Conservation (phyloP, 148 eudicot species). For the Camellia japonica region DNA sequence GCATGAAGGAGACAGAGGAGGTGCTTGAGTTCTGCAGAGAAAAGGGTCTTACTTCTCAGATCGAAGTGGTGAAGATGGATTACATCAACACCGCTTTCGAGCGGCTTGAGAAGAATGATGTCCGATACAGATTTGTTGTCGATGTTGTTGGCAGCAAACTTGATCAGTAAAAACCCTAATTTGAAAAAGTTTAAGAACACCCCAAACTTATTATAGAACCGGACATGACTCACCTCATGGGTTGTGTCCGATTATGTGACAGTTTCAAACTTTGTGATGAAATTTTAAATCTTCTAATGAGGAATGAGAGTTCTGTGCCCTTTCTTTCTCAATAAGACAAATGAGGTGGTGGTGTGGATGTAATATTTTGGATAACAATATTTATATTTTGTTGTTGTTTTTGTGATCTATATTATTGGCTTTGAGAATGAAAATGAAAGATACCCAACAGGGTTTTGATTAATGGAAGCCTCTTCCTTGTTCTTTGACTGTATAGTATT, state of each 20-base stretch:
- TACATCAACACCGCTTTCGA: slow-evolving; percentile 72
- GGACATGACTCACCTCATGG: too few relatives aligned
- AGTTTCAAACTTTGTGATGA: too few relatives aligned
- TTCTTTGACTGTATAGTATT: too few relatives aligned
- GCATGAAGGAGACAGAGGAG: slow-evolving; percentile 86
- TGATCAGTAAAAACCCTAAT: slow-evolving; percentile 9
- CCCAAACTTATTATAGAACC: too few relatives aligned
- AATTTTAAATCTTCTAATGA: background rate
- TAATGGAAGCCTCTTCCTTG: too few relatives aligned
- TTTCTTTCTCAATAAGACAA: slow-evolving; percentile 30
- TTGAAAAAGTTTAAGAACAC: background rate
- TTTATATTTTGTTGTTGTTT: background rate
- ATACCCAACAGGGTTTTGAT: slow-evolving; percentile 5
- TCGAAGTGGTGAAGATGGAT: slow-evolving; percentile 85
- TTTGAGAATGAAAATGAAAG: slow-evolving; percentile 5
- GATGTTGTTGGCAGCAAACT: slow-evolving; percentile 82
- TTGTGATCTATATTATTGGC: too few relatives aligned
- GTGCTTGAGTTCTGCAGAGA: slow-evolving; percentile 76
- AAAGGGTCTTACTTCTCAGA: slow-evolving; percentile 54
- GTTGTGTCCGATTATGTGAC: too few relatives aligned
- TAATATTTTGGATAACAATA: too few relatives aligned
- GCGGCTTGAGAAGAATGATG: slow-evolving; percentile 90
- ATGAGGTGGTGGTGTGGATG: slow-evolving; percentile 63
- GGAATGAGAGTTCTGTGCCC: slow-evolving; percentile 22
- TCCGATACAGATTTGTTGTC: slow-evolving; percentile 80